phyloP scores from a whole-genome alignment of 805 yeast species.

The Metschnikowia cubensis region DNA sequence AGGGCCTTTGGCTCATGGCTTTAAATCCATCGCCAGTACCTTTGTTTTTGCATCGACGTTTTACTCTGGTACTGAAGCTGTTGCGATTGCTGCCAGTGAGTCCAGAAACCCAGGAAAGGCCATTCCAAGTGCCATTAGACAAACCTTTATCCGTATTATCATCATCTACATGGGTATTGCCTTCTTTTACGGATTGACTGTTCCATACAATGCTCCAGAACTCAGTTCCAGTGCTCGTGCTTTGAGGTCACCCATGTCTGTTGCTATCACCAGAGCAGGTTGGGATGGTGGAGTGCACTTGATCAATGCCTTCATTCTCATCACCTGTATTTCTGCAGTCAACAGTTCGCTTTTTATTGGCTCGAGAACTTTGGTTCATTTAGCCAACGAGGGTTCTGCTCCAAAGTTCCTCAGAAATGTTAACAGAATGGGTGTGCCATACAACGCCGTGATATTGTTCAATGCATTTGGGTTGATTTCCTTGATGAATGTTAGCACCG shows the following conservation, averaged over 20 bases:
- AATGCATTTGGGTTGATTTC: slow-evolving; percentile 54
- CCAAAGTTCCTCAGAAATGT: slow-evolving; percentile 52
- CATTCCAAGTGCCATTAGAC: slow-evolving; percentile 55
- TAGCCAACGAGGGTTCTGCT: slow-evolving; percentile 59
- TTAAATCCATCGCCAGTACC: slow-evolving; percentile 52
- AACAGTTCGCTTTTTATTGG: slow-evolving; percentile 69
- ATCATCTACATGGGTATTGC: slow-evolving; percentile 52
- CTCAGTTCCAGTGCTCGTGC: slow-evolving; percentile 36
- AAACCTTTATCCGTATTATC: slow-evolving; percentile 52
- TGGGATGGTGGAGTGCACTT: slow-evolving; percentile 47
- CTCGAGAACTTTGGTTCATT: slow-evolving; percentile 59
- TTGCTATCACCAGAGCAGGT: slow-evolving; percentile 38
- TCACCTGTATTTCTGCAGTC: slow-evolving; percentile 65
- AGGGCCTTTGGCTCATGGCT: slow-evolving; percentile 43
- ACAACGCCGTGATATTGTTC: slow-evolving; percentile 51
- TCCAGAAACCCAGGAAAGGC: slow-evolving; percentile 55
- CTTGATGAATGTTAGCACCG: slow-evolving; percentile 52
- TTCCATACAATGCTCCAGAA: slow-evolving; percentile 51
- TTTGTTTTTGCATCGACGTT: slow-evolving; percentile 60
- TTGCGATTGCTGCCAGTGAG: slow-evolving; percentile 60
- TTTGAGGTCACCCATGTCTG: slow-evolving; percentile 41
- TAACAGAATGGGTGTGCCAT: slow-evolving; percentile 61
- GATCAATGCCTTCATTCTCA: slow-evolving; percentile 57
- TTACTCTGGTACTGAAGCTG: slow-evolving; percentile 55
- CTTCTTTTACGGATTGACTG: slow-evolving; percentile 55